A percentile compares a stretch with the other conserved stretches of the same genome.
Conservation (phyloP, 2,329 filamentous ascomycete species). For the Epichloe coenophiala region DNA sequence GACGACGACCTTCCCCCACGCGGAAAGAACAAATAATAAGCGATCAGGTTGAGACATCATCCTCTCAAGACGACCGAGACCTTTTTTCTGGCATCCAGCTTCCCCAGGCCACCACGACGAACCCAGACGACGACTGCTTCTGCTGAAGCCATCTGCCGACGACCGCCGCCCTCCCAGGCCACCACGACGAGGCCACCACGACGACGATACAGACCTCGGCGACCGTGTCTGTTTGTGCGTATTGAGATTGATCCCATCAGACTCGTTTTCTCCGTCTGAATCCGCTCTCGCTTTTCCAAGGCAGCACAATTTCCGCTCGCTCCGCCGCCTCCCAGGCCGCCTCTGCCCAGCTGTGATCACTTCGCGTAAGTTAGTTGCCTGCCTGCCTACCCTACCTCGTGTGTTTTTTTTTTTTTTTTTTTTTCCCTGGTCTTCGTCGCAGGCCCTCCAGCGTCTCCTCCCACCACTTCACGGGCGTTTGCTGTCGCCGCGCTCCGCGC, state of each 20-base stretch:
- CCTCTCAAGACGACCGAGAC: constrained; percentile 5
- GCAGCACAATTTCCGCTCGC: constrained; percentile 6
- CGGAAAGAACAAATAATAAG: not conserved
- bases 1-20: not conserved
- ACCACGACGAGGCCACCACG: constrained; percentile 20
- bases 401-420: not conserved
- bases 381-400: constrained; percentile 4
- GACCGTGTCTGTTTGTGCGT: constrained; percentile 3
- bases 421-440: not conserved
- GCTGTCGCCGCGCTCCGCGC: not conserved
- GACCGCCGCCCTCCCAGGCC: constrained; percentile 20
- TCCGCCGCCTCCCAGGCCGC: constrained; percentile 9
- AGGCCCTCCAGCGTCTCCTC: not conserved
- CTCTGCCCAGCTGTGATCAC: constrained; percentile 23
- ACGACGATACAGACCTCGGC: constrained; percentile 15
- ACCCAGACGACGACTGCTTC: not conserved
- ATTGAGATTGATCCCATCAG: not conserved
- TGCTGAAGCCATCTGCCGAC: constrained; percentile 10
- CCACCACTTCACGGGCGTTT: not conserved
- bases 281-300: not conserved
- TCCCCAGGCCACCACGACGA: not conserved
- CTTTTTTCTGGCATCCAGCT: not conserved
- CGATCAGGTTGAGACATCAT: not conserved
- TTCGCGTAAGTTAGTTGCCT: constrained; percentile 13
- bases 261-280: not conserved